Base-by-base conservation (phyloP, 2,329 filamentous ascomycete genomes). In the Cordyceps militaris region DNA sequence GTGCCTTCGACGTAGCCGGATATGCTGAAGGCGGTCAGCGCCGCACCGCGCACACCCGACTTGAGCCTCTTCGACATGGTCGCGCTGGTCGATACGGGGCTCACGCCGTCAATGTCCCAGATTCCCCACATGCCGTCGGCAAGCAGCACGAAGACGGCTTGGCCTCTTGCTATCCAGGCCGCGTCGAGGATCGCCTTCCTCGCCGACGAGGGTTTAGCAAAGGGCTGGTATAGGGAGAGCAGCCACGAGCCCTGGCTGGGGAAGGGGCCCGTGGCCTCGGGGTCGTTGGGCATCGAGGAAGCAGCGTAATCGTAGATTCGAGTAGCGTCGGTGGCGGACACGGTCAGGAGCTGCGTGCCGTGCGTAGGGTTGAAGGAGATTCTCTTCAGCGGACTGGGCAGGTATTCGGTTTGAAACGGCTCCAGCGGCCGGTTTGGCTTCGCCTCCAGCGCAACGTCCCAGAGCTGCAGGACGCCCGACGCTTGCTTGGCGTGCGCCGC, bases 111-210 rank as follows among this genome's bases (percentile, higher is more conserved):
- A 46, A 87, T 76, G 63, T 87, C 84, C 84, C 84, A 87, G 34
- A 87, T 80, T 14, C 82, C 84, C 84, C 84, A 87, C 66, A 84
- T 83, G 7, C 84, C 84, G 63, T 87, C 84, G 1, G 80, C 79
- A 3, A 86, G 71, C 2, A 87, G 72, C 1, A 76, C 74, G 42
- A 87, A 70, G 28, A 87, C 72, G 5, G 84, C 83, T 48, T 79
- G 76, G 10, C 84, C 84, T 59, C 80, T 78, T 2, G 78, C 74
- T 49, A 86, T 78, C 84, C 84, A 87, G 5, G 79, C 76, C 1
- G 84, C 81, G 50, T 83, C 83, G 14, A 86, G 68, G n/a, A 87
- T 77, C 0, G 79, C 78, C 63, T 86, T 87, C 44, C 84, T 75
- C 2, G 76, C 68, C 5, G 75, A 66, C 16, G 76, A 75, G 19